A percentile compares a stretch with the other conserved stretches of the same genome.
Evolutionary conservation across 2,329 filamentous ascomycete genomes (phyloP).

Genomic region (Cryphonectria carpinicola): DNA sequence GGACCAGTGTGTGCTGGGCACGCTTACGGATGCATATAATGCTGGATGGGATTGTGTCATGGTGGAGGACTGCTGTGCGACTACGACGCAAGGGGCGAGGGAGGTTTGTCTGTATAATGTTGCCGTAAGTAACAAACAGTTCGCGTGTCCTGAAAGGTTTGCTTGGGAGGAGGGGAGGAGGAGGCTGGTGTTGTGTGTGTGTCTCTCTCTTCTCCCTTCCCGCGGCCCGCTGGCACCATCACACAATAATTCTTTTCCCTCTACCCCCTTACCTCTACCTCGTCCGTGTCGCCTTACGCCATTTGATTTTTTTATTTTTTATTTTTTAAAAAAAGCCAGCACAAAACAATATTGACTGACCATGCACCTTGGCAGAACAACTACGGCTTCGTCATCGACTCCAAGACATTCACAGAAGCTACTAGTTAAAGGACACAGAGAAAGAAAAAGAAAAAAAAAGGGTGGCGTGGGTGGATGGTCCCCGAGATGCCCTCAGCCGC

Average conservation of each 20-base stretch:
- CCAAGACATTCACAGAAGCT: slow-evolving; percentile 26
- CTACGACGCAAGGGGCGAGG: slow-evolving; percentile 46
- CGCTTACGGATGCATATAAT: slow-evolving; percentile 58
- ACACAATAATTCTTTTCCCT: neutral
- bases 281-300: too few relatives aligned
- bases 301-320: too few relatives aligned
- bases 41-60: slow-evolving; percentile 60
- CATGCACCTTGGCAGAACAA: slow-evolving; percentile 22
- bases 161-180: neutral
- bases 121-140: slow-evolving; percentile 37
- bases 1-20: slow-evolving; percentile 63
- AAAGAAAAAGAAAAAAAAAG: neutral
- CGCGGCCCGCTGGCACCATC: neutral
- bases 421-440: neutral
- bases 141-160: neutral
- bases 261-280: neutral
- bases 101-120: slow-evolving; percentile 43
- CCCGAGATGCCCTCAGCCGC: neutral
- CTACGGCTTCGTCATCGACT: slow-evolving; percentile 33
- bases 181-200: neutral
- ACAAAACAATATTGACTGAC: slow-evolving; percentile 13
- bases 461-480: too few relatives aligned
- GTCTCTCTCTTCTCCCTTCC: neutral
- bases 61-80: slow-evolving; percentile 58
- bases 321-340: neutral